These are phyloP conservation scores for Thozetella sp. DNA, from an alignment of 495 filamentous ascomycete genomes.

Conservation along the genomic window DNA sequence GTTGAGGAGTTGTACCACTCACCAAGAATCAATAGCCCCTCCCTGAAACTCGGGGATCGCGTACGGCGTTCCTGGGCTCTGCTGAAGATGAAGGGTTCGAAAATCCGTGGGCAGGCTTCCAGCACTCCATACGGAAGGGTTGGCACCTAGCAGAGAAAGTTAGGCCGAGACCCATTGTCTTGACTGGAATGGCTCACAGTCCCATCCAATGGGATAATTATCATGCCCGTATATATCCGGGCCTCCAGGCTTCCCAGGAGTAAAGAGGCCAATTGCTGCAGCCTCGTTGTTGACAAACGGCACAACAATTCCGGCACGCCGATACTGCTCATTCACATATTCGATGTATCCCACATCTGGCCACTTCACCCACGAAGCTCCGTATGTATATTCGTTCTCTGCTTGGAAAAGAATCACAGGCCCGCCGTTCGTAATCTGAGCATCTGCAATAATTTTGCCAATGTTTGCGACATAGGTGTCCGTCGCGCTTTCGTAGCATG, in stretches of 20 bases:
- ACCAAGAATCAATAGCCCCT: not conserved
- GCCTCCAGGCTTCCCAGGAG: conserved; percentile 65
- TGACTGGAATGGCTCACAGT: conserved; percentile 45
- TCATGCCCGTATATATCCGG: conserved; percentile 80
- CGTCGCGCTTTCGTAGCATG: not conserved
- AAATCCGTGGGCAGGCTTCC: conserved; percentile 41
- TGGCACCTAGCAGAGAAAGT: conserved; percentile 8
- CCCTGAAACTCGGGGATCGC: conserved; percentile 59
- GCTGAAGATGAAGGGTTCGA: conserved; percentile 32
- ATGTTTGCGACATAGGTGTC: conserved; percentile 51
- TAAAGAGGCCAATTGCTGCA: conserved; percentile 55
- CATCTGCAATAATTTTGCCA: conserved; percentile 65
- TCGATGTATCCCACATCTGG: conserved; percentile 69
- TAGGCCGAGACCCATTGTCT: not conserved
- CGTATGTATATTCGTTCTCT: conserved; percentile 71
- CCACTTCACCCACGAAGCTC: conserved; percentile 20
- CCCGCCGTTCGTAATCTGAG: conserved; percentile 79
- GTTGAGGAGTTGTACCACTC: not conserved
- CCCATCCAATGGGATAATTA: conserved; percentile 68
- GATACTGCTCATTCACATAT: conserved; percentile 67
- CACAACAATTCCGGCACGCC: conserved; percentile 71
- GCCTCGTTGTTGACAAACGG: conserved; percentile 81
- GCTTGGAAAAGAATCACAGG: conserved; percentile 78
- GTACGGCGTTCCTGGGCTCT: conserved; percentile 58
- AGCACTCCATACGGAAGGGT: conserved; percentile 52